Percentiles rank a stretch among this genome's conserved stretches.
Evolutionary conservation across 257 asterid species (phyloP).

Genomic region (Coffea canephora): DNA sequence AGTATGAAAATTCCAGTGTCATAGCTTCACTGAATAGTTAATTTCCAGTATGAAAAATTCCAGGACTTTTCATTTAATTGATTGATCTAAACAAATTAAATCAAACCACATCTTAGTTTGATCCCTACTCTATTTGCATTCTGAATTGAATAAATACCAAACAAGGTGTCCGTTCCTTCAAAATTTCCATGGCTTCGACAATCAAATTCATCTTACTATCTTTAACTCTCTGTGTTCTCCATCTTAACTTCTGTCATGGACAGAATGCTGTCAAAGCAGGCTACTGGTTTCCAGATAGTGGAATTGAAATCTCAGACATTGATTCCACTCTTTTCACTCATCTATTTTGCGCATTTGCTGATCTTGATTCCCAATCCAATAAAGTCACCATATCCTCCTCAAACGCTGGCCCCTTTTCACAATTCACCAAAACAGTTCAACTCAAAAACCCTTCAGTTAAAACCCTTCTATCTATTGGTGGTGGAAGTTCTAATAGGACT

Average conservation of each 20-base stretch:
- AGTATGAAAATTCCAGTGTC: too few species aligned
- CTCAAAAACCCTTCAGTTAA: conserved; percentile 35
- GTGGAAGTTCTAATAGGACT: conserved; percentile 25
- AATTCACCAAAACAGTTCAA: conserved; percentile 40
- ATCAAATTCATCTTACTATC: conserved; percentile 7
- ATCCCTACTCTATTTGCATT: background rate
- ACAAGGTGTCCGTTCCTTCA: too few species aligned
- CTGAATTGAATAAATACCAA: background rate
- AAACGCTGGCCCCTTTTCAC: conserved; percentile 29
- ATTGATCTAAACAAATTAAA: too few species aligned
- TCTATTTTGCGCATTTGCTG: conserved; percentile 53
- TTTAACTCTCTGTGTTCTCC: conserved; percentile 16
- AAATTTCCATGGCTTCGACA: conserved; percentile 30
- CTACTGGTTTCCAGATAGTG: conserved; percentile 39
- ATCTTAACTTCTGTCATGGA: conserved; percentile 17
- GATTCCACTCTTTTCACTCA: conserved; percentile 50
- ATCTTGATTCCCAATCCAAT: conserved; percentile 34
- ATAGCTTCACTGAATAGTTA: too few species aligned
- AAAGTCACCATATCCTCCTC: conserved; percentile 36
- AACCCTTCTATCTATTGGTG: conserved; percentile 48
- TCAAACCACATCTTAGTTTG: background rate
- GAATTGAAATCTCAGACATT: conserved; percentile 1
- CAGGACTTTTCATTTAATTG: background rate
- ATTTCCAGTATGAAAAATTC: too few species aligned
- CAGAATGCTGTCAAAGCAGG: conserved; percentile 42